Base-by-base conservation (phyloP, 306 rosid species). In the Corylus avellana region DNA sequence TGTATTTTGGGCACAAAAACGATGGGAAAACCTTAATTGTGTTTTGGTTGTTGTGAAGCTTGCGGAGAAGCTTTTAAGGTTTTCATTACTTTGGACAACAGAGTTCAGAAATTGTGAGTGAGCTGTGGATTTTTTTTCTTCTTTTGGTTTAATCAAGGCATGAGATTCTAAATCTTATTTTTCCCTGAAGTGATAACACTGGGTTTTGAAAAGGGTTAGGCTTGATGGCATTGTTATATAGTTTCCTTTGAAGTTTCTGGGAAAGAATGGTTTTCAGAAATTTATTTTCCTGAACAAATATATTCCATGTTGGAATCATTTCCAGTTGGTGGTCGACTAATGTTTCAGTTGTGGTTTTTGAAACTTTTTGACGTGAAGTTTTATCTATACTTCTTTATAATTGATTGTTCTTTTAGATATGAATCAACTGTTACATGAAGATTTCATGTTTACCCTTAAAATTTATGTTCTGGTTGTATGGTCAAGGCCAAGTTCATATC, bases 31-130 rank as follows among this genome's bases (percentile, higher is more conserved):
- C 44, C 7, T 4, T 62, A 73, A n/a, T 56, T 58, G 7, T 13
- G 75, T 70, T 18, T 49, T 42, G 27, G 8, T n/a, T 11, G 27
- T 63, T 77, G 55, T 5, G 25, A 73, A 17, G 1, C 67, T 68
- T 25, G 2, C 1, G 29, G 9, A 18, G 2, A 51, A 2, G 32
- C n/a, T 64, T 54, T 22, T 44, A 29, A 49, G 44, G n/a, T 47
- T 49, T 55, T 22, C 37, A 22, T 47, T 72, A 20, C 18, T 12
- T 5, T 6, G 13, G 18, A 63, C 4, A 67, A 18, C 68, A 37
- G 67, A 20, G n/a, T 75, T 42, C 42, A 17, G 16, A 8, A 78
- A 75, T 58, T 69, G 37, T 69, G 59, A 22, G n/a, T 17, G 47
- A 42, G 77, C 47, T 25, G 25, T 39, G 64, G 18, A 51, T 37